Base-by-base conservation (phyloP, 768 basidiomycete species). In the Boletus speciosus region DNA sequence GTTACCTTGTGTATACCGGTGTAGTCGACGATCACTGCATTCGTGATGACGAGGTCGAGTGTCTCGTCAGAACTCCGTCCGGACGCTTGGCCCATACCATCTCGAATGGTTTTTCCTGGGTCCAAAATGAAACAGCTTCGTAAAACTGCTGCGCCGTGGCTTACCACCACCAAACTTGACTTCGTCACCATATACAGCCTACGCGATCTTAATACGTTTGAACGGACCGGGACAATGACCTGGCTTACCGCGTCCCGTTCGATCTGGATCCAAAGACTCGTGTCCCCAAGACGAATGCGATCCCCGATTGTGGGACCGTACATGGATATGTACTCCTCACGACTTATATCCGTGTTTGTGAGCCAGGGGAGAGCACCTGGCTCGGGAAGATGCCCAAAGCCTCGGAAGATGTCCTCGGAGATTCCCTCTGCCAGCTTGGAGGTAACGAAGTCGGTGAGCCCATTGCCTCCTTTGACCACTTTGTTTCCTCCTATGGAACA, bases 141-240 rank as follows among this genome's bases (percentile, higher is more conserved):
- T 31, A 31, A 41, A 40, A 14, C 16, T 1, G 6, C 49, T 21
- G 25, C 21, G 7, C 11, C 0, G 42, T 14, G 39, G 55, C 73
- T 57, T 63, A 85, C 93, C 96, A 64, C 94, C 96, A 8, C 97
- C 97, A 63, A 99, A 99, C 73, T 98, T 98, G 73, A 91, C 88
- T 72, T 98, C 96, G 54, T 98, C 96, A 2, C 96, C 97, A 66
- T 97, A 96, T 4, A 84, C 75, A 5, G 95, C 90, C 85, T 91
- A 54, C 2, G 2, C 32, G 27, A 57, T 9, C 8, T 52, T n/a
- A 12, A 25, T 36, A 51, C 15, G 25, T 47, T 6, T 35, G 23
- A 57, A 41, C 36, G 5, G 35, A 10, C 14, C 25, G 46, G 36
- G 21, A 35, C 32, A 23, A 38, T 25, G 14, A n/a, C 29, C 8